Conservation (phyloP, 345 rosid species). For the Clarkia xantiana region DNA sequence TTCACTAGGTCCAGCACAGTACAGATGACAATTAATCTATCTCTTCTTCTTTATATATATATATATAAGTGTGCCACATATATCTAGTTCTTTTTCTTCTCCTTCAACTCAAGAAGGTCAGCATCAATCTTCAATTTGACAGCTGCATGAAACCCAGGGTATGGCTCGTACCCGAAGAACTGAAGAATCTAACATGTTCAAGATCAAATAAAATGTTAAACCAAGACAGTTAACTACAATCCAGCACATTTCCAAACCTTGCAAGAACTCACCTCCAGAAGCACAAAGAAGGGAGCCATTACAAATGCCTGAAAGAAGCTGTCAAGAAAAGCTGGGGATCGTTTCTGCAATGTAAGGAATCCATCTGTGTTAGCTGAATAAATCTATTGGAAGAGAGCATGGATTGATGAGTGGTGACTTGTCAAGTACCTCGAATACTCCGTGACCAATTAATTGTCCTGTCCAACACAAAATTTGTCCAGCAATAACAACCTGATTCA, state of each 20-base stretch:
- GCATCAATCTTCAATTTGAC: constrained; percentile 30
- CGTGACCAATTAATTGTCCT: constrained; percentile 54
- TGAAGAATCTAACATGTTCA: constrained; percentile 13
- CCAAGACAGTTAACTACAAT: too few relatives aligned
- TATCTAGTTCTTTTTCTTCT: constrained; percentile 29
- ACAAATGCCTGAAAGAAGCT: constrained; percentile 43
- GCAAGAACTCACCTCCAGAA: constrained; percentile 34
- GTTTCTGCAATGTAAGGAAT: constrained; percentile 24
- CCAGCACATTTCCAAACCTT: background rate
- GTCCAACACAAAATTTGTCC: constrained; percentile 50
- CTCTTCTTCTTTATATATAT: background rate
- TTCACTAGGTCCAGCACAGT: too few relatives aligned
- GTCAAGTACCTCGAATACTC: constrained; percentile 39
- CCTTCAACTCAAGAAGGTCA: constrained; percentile 29
- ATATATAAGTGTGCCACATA: background rate
- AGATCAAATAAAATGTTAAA: too few relatives aligned
- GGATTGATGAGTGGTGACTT: constrained; percentile 1
- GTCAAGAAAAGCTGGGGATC: constrained; percentile 55
- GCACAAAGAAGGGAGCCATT: constrained; percentile 59
- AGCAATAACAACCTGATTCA: constrained; percentile 31
- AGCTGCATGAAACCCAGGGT: constrained; percentile 31
- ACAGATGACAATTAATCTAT: too few relatives aligned
- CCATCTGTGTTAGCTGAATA: background rate
- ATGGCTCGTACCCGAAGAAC: constrained; percentile 37
- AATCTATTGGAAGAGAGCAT: background rate